Evolutionary conservation across 345 rosid species (phyloP).

Genomic region (Rhodamnia argentea): DNA sequence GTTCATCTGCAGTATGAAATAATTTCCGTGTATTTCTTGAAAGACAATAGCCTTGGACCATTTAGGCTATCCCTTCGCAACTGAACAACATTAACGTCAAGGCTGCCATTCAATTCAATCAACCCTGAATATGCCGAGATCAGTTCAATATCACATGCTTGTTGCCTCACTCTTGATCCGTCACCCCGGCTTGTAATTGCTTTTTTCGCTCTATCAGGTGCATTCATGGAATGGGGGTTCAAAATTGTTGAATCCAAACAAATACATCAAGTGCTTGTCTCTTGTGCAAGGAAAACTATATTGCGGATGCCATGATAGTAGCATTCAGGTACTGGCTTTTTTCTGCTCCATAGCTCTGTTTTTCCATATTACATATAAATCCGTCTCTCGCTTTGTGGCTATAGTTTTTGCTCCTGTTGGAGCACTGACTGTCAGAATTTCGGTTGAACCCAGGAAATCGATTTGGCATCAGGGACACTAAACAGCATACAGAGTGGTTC

Average conservation of each 20-base stretch:
- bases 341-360: not conserved
- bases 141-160: not conserved
- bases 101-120: not conserved
- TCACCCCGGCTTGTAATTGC: not conserved
- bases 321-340: constrained; percentile 41
- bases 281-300: constrained; percentile 47
- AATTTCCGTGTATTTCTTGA: not conserved
- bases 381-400: not conserved
- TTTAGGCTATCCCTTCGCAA: not conserved
- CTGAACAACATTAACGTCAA: not conserved
- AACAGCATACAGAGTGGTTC: constrained; percentile 45
- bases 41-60: not conserved
- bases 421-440: not conserved
- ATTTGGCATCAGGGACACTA: constrained; percentile 54
- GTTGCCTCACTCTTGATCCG: not conserved
- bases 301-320: constrained; percentile 63
- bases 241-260: constrained; percentile 33
- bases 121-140: not conserved
- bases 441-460: constrained; percentile 41
- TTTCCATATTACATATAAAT: not conserved
- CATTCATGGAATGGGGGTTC: constrained; percentile 58
- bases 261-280: constrained; percentile 40
- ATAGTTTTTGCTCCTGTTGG: not conserved
- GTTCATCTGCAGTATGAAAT: not conserved
- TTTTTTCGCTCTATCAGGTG: constrained; percentile 18